Evolutionary conservation across 768 basidiomycete species (phyloP).

Genomic region (Amanita phalloides): DNA sequence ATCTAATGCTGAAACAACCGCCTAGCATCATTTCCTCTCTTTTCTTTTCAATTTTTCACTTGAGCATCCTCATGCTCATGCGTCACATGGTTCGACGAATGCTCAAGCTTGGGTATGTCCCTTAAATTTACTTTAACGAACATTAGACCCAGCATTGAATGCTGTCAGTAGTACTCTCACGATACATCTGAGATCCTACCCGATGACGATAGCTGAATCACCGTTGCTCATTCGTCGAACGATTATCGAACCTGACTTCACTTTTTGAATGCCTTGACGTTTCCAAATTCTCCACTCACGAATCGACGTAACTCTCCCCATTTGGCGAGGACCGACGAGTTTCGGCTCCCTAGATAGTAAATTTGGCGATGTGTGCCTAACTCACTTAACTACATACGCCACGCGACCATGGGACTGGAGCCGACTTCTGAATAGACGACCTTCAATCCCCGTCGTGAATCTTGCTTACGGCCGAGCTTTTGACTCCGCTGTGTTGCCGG

Average conservation of each 20-base stretch:
- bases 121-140: not conserved
- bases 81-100: not conserved
- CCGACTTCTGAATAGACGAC: constrained; percentile 8
- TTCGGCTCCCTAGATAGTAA: constrained; percentile 9
- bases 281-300: constrained; percentile 18
- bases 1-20: not conserved
- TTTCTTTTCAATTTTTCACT: not conserved
- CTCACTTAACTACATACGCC: constrained; percentile 19
- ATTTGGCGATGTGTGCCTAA: constrained; percentile 19
- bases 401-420: constrained; percentile 23
- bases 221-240: constrained; percentile 1
- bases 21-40: not conserved
- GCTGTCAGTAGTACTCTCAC: not conserved
- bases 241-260: constrained; percentile 7
- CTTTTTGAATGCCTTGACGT: constrained; percentile 14
- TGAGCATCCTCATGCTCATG: no score
- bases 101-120: not conserved
- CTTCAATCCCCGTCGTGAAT: constrained; percentile 2
- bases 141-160: not conserved
- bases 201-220: not conserved
- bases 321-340: constrained; percentile 9
- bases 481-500: constrained; percentile 3
- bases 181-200: not conserved
- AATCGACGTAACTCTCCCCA: constrained; percentile 6
- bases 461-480: constrained; percentile 3